These are phyloP conservation scores for Cercospora zeae-maydis DNA, from an alignment of 2,329 filamentous ascomycete genomes.

Conservation along the genomic window DNA sequence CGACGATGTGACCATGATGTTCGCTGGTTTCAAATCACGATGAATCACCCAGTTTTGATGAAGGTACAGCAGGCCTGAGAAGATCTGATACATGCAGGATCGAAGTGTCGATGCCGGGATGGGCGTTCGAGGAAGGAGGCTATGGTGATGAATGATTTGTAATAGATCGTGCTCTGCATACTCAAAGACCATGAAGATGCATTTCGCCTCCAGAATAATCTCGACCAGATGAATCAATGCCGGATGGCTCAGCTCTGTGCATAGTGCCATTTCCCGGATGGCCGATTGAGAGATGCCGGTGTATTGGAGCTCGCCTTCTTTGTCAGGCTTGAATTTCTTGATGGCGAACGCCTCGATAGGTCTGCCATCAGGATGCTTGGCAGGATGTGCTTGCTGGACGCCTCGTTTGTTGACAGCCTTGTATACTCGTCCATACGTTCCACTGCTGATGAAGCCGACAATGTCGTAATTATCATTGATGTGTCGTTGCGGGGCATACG, in stretches of 20 bases:
- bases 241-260: slow-evolving; percentile 80
- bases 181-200: slow-evolving; percentile 99
- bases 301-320: slow-evolving; percentile 95
- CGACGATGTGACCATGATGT: slow-evolving; percentile 92
- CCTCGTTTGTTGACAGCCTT: slow-evolving; percentile 84
- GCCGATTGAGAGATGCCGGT: slow-evolving; percentile 97
- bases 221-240: slow-evolving; percentile 91
- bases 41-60: slow-evolving; percentile 97
- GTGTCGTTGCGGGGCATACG: slow-evolving; percentile 69
- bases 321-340: slow-evolving; percentile 99
- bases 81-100: slow-evolving; percentile 90
- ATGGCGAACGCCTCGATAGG: slow-evolving; percentile 81
- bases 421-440: slow-evolving; percentile 97
- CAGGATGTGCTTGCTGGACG: slow-evolving; percentile 20
- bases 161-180: slow-evolving; percentile 96
- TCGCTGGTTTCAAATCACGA: slow-evolving; percentile 93
- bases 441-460: slow-evolving; percentile 95
- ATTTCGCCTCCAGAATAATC: slow-evolving; percentile 97
- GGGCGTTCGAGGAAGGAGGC: slow-evolving; percentile 77
- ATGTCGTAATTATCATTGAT: slow-evolving; percentile 94
- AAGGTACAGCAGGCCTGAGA: slow-evolving; percentile 91
- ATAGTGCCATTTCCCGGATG: slow-evolving; percentile 94
- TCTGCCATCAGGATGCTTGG: slow-evolving; percentile 33
- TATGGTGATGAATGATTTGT: slow-evolving; percentile 98
- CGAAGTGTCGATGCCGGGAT: slow-evolving; percentile 87